Conservation (phyloP, 345 rosid genomes). For the Populus nigra region DNA sequence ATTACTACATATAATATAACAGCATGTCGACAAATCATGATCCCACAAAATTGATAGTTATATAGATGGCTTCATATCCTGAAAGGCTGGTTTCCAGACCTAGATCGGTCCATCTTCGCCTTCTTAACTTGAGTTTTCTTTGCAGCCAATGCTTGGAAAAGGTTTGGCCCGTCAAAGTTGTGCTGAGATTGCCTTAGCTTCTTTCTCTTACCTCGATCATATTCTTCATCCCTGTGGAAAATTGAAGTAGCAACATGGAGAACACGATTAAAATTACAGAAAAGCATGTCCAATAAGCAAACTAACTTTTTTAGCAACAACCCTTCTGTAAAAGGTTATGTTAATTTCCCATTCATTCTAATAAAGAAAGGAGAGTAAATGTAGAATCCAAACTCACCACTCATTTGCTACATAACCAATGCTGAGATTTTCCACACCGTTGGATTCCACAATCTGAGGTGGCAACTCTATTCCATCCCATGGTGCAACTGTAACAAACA, state of each 20-base stretch:
- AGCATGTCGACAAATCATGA: constrained; percentile 24
- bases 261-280: neutral
- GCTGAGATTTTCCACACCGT: constrained; percentile 23
- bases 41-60: neutral
- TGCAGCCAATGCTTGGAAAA: constrained; percentile 64
- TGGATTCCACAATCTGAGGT: constrained; percentile 31
- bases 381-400: constrained; percentile 52
- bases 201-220: constrained; percentile 91
- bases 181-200: constrained; percentile 51
- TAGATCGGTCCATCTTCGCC: constrained; percentile 30
- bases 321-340: neutral
- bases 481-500: constrained; percentile 53
- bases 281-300: neutral
- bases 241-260: neutral
- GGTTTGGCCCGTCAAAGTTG: constrained; percentile 58
- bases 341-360: neutral
- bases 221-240: constrained; percentile 78
- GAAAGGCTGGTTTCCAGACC: constrained; percentile 45
- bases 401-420: constrained; percentile 80
- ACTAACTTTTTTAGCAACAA: neutral
- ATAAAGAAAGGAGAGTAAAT: neutral
- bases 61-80: constrained; percentile 42
- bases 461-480: constrained; percentile 65
- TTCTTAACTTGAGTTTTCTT: constrained; percentile 44
- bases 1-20: constrained; percentile 9